Conservation (phyloP, 768 basidiomycete genomes). For the Paxillus ammoniavirescens region DNA sequence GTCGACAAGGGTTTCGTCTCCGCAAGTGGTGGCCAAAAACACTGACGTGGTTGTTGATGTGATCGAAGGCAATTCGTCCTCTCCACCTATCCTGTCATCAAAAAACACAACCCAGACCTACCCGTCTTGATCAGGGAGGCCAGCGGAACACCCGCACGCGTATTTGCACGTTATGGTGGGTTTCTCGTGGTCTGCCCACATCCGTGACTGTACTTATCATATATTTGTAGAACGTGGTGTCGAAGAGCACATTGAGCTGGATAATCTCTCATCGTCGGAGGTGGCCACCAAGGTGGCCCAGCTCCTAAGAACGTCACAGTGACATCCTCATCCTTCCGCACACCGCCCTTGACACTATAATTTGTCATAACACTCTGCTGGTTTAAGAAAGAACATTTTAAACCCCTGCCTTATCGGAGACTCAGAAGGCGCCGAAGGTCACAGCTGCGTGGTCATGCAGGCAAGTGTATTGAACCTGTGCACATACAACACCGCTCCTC, state of each 20-base stretch:
- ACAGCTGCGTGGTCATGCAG: neutral
- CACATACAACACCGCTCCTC: constrained; percentile 10
- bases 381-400: neutral
- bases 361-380: neutral
- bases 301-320: constrained; percentile 42
- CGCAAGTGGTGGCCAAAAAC: neutral
- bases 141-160: constrained; percentile 72
- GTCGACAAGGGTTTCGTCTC: constrained; percentile 17
- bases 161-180: constrained; percentile 86
- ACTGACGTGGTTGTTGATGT: neutral
- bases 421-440: neutral
- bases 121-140: constrained; percentile 83
- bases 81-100: constrained; percentile 70
- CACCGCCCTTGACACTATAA: neutral
- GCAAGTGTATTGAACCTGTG: neutral
- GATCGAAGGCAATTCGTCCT: constrained; percentile 73
- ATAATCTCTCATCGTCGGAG: constrained; percentile 68
- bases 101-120: constrained; percentile 84
- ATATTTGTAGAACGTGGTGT: constrained; percentile 63
- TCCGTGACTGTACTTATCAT: constrained; percentile 15
- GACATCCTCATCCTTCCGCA: constrained; percentile 7
- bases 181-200: constrained; percentile 17
- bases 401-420: neutral
- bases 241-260: constrained; percentile 79
- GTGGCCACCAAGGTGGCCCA: constrained; percentile 71